Conservation (phyloP, 1,284 basidiomycete genomes). For the Termitomyces sp. region DNA sequence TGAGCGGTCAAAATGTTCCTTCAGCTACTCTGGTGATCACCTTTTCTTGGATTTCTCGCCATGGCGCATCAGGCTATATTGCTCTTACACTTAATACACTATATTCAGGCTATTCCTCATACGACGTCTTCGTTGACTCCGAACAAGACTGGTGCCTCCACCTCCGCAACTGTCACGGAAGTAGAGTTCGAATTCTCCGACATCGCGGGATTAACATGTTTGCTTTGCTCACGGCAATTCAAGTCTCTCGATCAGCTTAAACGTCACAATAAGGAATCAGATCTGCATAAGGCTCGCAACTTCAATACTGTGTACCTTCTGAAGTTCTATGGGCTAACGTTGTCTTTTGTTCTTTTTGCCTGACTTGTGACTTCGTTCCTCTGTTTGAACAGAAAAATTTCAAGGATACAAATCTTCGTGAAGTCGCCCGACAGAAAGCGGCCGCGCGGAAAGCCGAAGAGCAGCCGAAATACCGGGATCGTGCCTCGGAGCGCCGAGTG, state of each 20-base stretch:
- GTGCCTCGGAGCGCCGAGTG: conserved; percentile 82
- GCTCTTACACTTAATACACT: conserved; percentile 24
- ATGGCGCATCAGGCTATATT: conserved; percentile 18
- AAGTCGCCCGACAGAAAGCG: conserved; percentile 70
- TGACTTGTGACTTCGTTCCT: conserved; percentile 11
- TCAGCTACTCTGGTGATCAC: conserved; percentile 32
- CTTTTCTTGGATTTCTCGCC: conserved; percentile 25
- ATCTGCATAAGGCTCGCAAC: conserved; percentile 82
- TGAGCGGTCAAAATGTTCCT: conserved; percentile 24
- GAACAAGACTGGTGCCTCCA: conserved; percentile 15
- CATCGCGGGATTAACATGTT: conserved; percentile 65
- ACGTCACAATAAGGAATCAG: conserved; percentile 86
- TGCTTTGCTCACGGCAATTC: conserved; percentile 90
- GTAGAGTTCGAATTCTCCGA: conserved; percentile 77
- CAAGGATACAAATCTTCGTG: conserved; percentile 63
- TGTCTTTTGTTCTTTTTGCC: conserved; percentile 20
- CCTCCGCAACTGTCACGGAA: conserved; percentile 35
- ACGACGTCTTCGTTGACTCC: conserved; percentile 19
- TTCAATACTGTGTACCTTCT: conserved; percentile 28
- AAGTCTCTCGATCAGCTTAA: conserved; percentile 79
- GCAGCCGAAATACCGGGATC: conserved; percentile 82
- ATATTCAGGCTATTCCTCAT: conserved; percentile 24
- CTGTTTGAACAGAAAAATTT: conserved; percentile 66
- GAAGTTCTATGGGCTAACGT: conserved; percentile 27
- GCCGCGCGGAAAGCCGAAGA: conserved; percentile 40